Conservation (phyloP, 352 stramenopile species). For the Nothophytophthora sp. region DNA sequence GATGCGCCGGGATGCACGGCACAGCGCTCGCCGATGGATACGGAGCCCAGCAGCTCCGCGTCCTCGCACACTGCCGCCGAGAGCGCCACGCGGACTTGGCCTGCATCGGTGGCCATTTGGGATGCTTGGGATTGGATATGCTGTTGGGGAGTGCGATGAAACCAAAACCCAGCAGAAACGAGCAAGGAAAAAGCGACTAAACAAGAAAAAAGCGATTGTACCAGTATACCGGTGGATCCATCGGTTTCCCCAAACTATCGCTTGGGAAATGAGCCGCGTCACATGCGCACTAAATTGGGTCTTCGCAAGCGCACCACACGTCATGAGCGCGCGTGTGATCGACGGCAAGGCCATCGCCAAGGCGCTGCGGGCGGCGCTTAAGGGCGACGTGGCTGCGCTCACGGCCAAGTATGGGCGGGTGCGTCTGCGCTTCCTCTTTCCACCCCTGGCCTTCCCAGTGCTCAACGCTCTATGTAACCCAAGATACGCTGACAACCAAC, state of each 20-base stretch:
- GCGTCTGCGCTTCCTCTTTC: constrained; percentile 4
- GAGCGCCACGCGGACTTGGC: constrained; percentile 22
- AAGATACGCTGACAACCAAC: not conserved
- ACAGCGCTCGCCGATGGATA: constrained; percentile 43
- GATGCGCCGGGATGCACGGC: constrained; percentile 50
- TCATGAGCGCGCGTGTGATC: constrained; percentile 65
- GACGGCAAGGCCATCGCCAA: constrained; percentile 72
- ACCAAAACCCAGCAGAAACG: constrained; percentile 7
- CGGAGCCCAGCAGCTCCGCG: constrained; percentile 39
- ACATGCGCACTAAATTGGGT: too few species aligned
- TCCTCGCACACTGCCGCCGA: constrained; percentile 50
- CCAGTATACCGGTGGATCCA: too few species aligned
- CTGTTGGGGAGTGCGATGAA: too few species aligned
- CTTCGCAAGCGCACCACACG: too few species aligned
- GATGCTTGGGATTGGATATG: not conserved
- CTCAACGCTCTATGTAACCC: not conserved
- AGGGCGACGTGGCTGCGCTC: constrained; percentile 59
- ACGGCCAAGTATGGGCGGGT: constrained; percentile 48
- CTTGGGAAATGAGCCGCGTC: too few species aligned
- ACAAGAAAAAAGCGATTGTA: too few species aligned
- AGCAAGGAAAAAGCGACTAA: not conserved
- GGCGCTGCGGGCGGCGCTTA: constrained; percentile 60
- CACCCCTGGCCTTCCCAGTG: not conserved
- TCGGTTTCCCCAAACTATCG: too few species aligned
- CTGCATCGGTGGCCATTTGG: not conserved